These are phyloP conservation scores for Serendipita sp. DNA, from an alignment of 768 basidiomycete species.

Conservation along the genomic window DNA sequence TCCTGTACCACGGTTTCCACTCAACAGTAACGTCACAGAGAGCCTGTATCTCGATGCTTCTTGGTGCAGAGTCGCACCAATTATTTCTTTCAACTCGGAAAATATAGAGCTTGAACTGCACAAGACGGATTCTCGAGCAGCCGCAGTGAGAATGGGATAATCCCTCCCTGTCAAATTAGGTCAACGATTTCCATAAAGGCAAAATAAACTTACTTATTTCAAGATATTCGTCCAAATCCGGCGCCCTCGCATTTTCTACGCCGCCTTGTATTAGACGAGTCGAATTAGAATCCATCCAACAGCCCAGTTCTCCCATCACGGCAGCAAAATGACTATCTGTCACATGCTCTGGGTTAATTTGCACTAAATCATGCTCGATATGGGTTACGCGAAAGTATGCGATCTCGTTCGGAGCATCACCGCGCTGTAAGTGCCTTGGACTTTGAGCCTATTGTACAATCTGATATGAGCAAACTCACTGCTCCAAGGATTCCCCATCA, in stretches of 20 bases:
- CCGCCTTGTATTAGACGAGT: slow-evolving; percentile 75
- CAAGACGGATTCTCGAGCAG: neutral
- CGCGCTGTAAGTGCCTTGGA: neutral
- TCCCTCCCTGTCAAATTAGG: neutral
- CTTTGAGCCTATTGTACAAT: too few species aligned
- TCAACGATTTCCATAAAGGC: neutral
- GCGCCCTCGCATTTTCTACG: slow-evolving; percentile 48
- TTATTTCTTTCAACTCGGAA: slow-evolving; percentile 37
- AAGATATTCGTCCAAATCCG: slow-evolving; percentile 33
- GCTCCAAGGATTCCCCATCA: neutral
- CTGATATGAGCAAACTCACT: neutral
- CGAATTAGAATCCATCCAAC: slow-evolving; percentile 55
- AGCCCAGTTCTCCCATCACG: slow-evolving; percentile 59
- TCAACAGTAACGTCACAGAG: slow-evolving; percentile 55
- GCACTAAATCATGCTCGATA: slow-evolving; percentile 46
- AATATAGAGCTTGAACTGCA: slow-evolving; percentile 17
- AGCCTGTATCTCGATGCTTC: slow-evolving; percentile 45
- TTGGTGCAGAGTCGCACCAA: slow-evolving; percentile 41
- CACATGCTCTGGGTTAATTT: slow-evolving; percentile 21
- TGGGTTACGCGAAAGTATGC: slow-evolving; percentile 70
- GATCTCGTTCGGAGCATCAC: slow-evolving; percentile 25
- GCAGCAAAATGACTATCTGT: slow-evolving; percentile 39
- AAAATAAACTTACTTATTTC: slow-evolving; percentile 29
- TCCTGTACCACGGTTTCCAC: slow-evolving; percentile 66
- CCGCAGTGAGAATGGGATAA: neutral